Conservation (phyloP, 1,284 basidiomycete species). For the Ceratobasidium sp. region DNA sequence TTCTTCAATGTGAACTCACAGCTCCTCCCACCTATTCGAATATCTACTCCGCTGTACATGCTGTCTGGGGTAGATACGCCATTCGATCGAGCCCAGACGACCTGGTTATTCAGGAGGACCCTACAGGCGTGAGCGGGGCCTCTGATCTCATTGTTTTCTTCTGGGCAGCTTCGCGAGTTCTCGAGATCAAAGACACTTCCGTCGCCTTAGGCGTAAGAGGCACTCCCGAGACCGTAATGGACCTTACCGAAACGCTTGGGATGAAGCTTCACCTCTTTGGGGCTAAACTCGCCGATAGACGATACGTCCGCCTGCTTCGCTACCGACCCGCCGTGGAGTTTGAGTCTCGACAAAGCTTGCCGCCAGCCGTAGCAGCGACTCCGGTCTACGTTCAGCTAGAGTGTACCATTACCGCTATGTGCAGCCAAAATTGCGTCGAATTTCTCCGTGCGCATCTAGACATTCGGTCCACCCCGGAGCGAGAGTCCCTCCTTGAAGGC, state of each 20-base stretch:
- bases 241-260: not conserved
- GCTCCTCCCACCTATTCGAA: not conserved
- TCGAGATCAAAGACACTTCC: not conserved
- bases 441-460: conserved; percentile 4
- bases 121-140: not conserved
- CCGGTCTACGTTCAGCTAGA: too few species aligned
- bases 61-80: conserved; percentile 7
- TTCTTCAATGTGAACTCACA: not conserved
- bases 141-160: conserved; percentile 28
- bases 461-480: not conserved
- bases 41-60: conserved; percentile 4
- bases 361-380: too few species aligned
- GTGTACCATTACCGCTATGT: too few species aligned
- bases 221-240: not conserved
- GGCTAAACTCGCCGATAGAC: not conserved
- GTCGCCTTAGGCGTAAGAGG: not conserved
- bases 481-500: not conserved
- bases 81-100: not conserved
- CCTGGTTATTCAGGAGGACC: conserved; percentile 13
- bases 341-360: not conserved
- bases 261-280: not conserved
- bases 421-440: not conserved
- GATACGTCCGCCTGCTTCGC: not conserved
- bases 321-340: not conserved
- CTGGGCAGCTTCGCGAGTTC: conserved; percentile 17